phyloP scores from a whole-genome alignment of 495 filamentous ascomycete species.

The Tetracladium setigerum region DNA sequence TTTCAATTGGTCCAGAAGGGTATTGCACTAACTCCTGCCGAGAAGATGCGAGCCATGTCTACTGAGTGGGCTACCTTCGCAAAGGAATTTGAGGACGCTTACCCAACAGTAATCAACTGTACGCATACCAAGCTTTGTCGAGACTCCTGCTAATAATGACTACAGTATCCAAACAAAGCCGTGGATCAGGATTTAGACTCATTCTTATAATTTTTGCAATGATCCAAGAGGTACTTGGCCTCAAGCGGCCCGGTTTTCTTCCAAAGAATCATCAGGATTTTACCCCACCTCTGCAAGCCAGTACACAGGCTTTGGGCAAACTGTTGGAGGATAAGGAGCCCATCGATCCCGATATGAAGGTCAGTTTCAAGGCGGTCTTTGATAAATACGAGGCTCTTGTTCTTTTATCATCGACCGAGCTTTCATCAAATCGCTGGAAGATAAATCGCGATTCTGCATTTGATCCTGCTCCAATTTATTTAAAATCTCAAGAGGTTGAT shows the following conservation, averaged over 20 bases:
- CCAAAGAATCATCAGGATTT: not conserved
- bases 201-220: conserved; percentile 20
- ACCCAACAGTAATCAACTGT: conserved; percentile 27
- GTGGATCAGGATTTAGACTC: conserved; percentile 29
- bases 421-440: conserved; percentile 11
- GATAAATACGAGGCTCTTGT: conserved; percentile 19
- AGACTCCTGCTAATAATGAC: conserved; percentile 8
- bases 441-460: conserved; percentile 16
- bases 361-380: conserved; percentile 17
- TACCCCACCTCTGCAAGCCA: conserved; percentile 22
- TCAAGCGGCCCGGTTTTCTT: not conserved
- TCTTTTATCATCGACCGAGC: conserved; percentile 10
- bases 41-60: conserved; percentile 38
- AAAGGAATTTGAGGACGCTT: conserved; percentile 32
- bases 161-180: conserved; percentile 22
- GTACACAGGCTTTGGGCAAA: conserved; percentile 22
- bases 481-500: conserved; percentile 4
- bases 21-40: conserved; percentile 36
- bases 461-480: conserved; percentile 16
- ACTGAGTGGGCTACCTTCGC: conserved; percentile 38
- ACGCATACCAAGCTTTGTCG: conserved; percentile 4
- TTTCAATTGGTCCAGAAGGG: conserved; percentile 42
- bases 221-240: conserved; percentile 15
- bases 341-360: conserved; percentile 9
- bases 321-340: conserved; percentile 16